Conservation (phyloP, 2,329 filamentous ascomycete genomes). For the Chlorencoelia australis region DNA sequence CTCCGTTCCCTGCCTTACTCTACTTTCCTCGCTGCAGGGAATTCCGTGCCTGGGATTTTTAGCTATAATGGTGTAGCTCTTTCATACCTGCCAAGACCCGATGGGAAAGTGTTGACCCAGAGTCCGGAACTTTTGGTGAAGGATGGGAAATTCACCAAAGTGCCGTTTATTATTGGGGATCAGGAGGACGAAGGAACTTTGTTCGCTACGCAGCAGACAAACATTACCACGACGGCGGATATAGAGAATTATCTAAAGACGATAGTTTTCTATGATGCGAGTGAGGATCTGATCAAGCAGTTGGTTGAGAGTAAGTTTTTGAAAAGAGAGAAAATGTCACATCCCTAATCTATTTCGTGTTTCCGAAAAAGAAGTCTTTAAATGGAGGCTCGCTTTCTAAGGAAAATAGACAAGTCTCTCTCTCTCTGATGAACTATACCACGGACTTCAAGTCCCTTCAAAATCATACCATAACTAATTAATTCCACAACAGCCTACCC, state of each 20-base stretch:
- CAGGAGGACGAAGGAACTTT: slow-evolving; percentile 75
- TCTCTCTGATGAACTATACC: no score
- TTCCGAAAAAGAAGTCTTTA: no score
- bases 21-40: slow-evolving; percentile 52
- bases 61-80: slow-evolving; percentile 60
- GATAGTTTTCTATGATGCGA: slow-evolving; percentile 49
- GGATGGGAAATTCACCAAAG: slow-evolving; percentile 44
- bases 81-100: slow-evolving; percentile 65
- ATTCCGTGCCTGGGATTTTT: slow-evolving; percentile 57
- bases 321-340: no score
- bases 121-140: slow-evolving; percentile 50
- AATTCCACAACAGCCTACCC: slow-evolving; percentile 54
- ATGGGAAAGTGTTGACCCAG: slow-evolving; percentile 50
- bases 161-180: slow-evolving; percentile 59
- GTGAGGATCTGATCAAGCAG: slow-evolving; percentile 38
- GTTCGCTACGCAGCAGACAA: slow-evolving; percentile 57
- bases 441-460: no score
- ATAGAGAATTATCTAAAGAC: slow-evolving; percentile 51
- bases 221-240: slow-evolving; percentile 49
- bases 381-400: no score
- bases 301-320: no score
- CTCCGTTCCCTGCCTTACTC: slow-evolving; percentile 51
- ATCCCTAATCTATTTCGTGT: no score
- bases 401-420: no score
- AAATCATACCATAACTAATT: no score